Evolutionary conservation across 2,329 filamentous ascomycete species (phyloP), one percentile per base, ranked within the genome.

Genomic region (Penicillium sp.): DNA sequence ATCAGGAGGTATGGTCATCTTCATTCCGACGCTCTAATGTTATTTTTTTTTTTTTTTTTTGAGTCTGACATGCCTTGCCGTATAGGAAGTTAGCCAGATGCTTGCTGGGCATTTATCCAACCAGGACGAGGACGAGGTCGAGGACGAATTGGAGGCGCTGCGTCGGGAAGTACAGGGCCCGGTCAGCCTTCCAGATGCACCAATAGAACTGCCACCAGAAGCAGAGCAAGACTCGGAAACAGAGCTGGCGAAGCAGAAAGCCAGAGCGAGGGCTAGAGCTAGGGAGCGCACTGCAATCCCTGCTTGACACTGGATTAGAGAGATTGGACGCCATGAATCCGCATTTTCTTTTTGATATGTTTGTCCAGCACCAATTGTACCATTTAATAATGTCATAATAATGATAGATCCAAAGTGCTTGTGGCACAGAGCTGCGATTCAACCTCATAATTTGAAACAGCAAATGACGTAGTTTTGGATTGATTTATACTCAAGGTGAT

Each of bases 71-170:
- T 51, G 7, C 47, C 52, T 26, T 45, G 35, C 29, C 31, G 2
- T 68, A 67, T 71, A 96, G 91, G 94, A 99, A 82, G 86, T 99
- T 70, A 95, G 90, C 79, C 92, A 96, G 54, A 91, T 97, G 86
- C 86, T 99, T 3, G 91, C 90, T 38, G 91, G 91, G 13, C 88
- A 90, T 70, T 93, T 99, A 82, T 92, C 93, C 15, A 95, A 93
- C 73, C 91, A 96, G 71, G 95, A 99, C 78, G 95, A 99, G 77
- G 94, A 98, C 73, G 95, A 97, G 73, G 95, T 99, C 38, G 95
- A 99, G 75, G 93, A 97, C 73, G 95, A 99, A 80, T 83, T 99
- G 56, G 92, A 91, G 59, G 90, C 89, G 1, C 83, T 99, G 67
- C 91, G 93, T 76, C 83, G 82, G 46, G 88, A 93, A 72, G 76